Evolutionary conservation across 2,329 filamentous ascomycete genomes (phyloP).

Genomic region (Podosphaera leucotricha): DNA sequence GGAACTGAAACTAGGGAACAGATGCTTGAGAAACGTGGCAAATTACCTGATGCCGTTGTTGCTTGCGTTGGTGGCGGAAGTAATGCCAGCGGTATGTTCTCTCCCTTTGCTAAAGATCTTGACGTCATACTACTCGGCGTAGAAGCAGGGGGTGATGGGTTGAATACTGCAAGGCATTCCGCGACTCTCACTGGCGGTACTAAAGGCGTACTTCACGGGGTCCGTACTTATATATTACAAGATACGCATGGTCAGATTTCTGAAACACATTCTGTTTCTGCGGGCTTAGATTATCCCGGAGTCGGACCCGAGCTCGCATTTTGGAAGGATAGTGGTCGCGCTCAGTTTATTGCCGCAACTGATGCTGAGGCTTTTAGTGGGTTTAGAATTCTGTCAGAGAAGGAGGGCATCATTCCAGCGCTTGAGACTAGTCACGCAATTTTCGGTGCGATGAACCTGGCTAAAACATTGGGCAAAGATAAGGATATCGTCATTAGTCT

Average conservation of each 20-base stretch:
- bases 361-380: conserved; percentile 76
- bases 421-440: conserved; percentile 86
- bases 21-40: conserved; percentile 62
- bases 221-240: conserved; percentile 87
- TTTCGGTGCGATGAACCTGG: conserved; percentile 68
- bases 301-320: conserved; percentile 77
- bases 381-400: conserved; percentile 62
- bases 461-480: conserved; percentile 74
- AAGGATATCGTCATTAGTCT: conserved; percentile 86
- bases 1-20: conserved; percentile 85
- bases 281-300: conserved; percentile 89
- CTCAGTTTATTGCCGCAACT: conserved; percentile 74
- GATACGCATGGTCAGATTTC: conserved; percentile 78
- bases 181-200: conserved; percentile 70
- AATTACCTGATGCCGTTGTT: conserved; percentile 85
- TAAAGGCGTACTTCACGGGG: conserved; percentile 87
- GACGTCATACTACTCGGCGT: conserved; percentile 78
- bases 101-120: conserved; percentile 70
- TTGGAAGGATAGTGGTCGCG: conserved; percentile 81
- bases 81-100: conserved; percentile 96
- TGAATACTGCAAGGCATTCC: conserved; percentile 66
- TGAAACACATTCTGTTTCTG: conserved; percentile 90
- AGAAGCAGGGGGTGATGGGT: conserved; percentile 80
- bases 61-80: conserved; percentile 90
- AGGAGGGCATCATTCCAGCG: conserved; percentile 92